Base-by-base conservation (phyloP, 208 protist genomes). In the Tetramitus jugosus region DNA sequence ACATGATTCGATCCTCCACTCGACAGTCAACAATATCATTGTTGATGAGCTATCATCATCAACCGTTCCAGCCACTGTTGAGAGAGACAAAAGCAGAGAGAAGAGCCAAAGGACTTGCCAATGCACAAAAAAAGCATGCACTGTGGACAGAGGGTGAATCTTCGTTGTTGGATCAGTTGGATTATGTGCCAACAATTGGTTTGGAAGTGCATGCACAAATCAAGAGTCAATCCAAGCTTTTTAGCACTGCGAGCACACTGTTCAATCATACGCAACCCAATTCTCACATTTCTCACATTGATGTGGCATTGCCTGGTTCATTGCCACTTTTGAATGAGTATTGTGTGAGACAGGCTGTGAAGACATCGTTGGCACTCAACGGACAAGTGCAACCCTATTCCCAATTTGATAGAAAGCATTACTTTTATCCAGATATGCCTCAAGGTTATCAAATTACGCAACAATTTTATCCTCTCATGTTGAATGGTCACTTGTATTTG, bases 401-500 rank as follows among this genome's bases (percentile, higher is more conserved):
- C 35, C 45, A 37, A 53, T 90, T 90, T 40, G 87, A 90, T 76
- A 81, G 87, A 46, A 90, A 90, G 60, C 87, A 90, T 81, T 90
- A 90, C 37, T 90, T 90, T 49, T 90, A 90, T 82, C 69, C 69
- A 61, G 87, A 90, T 80, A 39, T 88, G 42, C 87, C 87, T 7
- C 67, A 64, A 61, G 87, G 86, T 40, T 90, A 90, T 79, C 87
- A 90, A 71, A 90, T 90, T 53, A 90, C 87, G 20, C 87, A 90
- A 78, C 76, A 86, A 20, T 67, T 43, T 49, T n/a, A 42, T 40
- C 45, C 45, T 26, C 6, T 78, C 20, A 23, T 39, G 8, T 40
- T 6, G 1, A 33, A 71, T 33, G 49, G 49, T 35, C 14, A 75
- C 37, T 13, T 60, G 26, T 35, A 29, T 40, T 40, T 39, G 17